Evolutionary conservation across 768 basidiomycete genomes (phyloP).

Genomic region (Cubamyces sp.): DNA sequence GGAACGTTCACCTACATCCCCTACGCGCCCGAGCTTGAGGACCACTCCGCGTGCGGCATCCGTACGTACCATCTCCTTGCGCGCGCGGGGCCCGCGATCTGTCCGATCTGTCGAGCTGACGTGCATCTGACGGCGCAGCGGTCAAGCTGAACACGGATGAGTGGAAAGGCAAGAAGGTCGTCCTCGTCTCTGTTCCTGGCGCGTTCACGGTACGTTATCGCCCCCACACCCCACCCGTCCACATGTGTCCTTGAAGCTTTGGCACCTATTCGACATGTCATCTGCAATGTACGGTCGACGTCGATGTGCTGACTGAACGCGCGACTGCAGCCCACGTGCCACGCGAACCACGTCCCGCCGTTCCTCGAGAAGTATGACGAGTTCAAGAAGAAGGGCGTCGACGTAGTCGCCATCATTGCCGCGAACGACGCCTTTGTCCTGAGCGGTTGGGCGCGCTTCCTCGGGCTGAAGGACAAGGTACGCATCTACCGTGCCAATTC

Average conservation of each 20-base stretch:
- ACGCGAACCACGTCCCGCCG: conserved; percentile 48
- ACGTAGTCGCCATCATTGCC: conserved; percentile 69
- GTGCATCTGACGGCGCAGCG: conserved; percentile 42
- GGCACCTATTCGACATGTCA: no score
- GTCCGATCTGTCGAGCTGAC: background rate
- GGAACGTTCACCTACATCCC: conserved; percentile 57
- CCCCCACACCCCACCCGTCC: background rate
- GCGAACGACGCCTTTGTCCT: conserved; percentile 85
- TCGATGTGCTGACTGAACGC: background rate
- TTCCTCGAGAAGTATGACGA: conserved; percentile 69
- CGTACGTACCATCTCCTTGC: conserved; percentile 49
- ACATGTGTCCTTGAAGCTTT: no score
- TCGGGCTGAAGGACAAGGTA: conserved; percentile 60
- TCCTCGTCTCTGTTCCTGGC: conserved; percentile 77
- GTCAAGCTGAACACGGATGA: conserved; percentile 56
- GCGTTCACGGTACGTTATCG: conserved; percentile 68
- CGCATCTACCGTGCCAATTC: conserved; percentile 29
- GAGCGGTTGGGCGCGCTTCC: conserved; percentile 42
- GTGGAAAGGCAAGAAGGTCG: conserved; percentile 85
- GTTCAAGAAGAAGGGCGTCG: conserved; percentile 78
- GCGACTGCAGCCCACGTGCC: conserved; percentile 39
- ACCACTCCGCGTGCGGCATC: conserved; percentile 63
- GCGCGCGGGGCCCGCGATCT: background rate
- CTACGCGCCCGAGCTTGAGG: conserved; percentile 64
- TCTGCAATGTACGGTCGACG: background rate